Evolutionary conservation across 306 rosid species (phyloP), one percentile per base, ranked within the genome.

Genomic region (Comarum palustre): DNA sequence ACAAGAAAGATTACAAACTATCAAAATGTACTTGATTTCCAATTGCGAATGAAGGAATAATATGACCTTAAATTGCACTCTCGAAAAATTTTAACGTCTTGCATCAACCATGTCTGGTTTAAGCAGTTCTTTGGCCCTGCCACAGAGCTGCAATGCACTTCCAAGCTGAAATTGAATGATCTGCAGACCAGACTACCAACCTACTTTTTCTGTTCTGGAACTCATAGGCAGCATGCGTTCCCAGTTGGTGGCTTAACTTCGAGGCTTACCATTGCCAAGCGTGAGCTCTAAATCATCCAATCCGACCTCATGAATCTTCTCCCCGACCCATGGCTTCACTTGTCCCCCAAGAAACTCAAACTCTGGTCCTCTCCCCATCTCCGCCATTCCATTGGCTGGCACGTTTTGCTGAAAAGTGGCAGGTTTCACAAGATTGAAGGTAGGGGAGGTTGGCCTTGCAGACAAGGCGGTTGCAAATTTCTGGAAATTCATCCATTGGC

Each of bases 321-420:
- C 93, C 63, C 93, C 98, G 69, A 88, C 90, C 98, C 98, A 93
- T 13, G 98, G 96, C 84, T 84, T 87, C 71, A 90, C 93, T 79
- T 86, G 90, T 60, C 52, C 83, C 7, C 75, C 83, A 69, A 84
- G 88, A 73, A 88, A 82, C 73, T 82, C 82, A 32, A 82, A 80
- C 70, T 79, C 91, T 0, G 86, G 29, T 61, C 84, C 85, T 69
- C 84, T 84, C 73, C 80, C 88, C 42, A 61, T 79, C 60, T 79
- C 93, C 6, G 73, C 77, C 63, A 79, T 65, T 74, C 83, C 78
- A 42, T 79, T 84, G 62, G 71, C 78, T 1, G 78, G 83, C 42
- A 73, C 32, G 54, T 20, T 52, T 10, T 71, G 85, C 76, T 77
- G 91, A 58, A 68, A 79, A 8, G 10, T 1, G 31, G 57, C 70